Base-by-base conservation (phyloP, 768 basidiomycete species). In the Termitomyces sp. region DNA sequence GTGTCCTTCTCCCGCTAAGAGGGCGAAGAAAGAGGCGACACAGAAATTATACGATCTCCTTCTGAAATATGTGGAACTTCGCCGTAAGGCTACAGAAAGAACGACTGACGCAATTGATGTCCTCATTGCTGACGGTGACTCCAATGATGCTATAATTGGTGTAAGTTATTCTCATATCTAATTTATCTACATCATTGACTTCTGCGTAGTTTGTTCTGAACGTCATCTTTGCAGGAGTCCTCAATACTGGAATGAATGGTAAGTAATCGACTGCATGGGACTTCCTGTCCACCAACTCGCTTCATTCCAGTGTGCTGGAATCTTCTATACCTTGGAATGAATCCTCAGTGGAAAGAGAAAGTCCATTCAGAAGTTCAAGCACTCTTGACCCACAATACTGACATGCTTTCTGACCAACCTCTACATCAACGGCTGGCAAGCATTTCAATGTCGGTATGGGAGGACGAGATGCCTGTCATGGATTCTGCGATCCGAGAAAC, bases 401-500 rank as follows among this genome's bases (percentile, higher is more conserved):
- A 66, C 54, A 54, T 64, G 1, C 68, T 65, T 9, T 61, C 69
- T 6, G 34, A 56, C 12, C 50, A 51, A 12, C 66, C 73, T 4
- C 65, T 76, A 6, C 69, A 75, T 58, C 67, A 66, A 50, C 74
- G 70, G 2, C 71, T 79, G 15, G 61, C 74, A 1, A 27, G 65
- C 4, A 69, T 79, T 39, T 73, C 77, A 0, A 62, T 74, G 45
- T 46, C 61, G 3, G 74, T 69, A 16, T 79, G 76, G 77, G 77
- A 78, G 60, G 72, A 73, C 15, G 68, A 74, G 50, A 70, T 75
- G 64, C 76, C 76, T 3, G 62, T 64, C 11, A n/a, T 77, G 33
- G 76, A 78, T 15, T 58, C 70, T 15, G 65, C 73, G 24, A 70
- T 77, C 27, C 72, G 75, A n/a, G 76, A 79, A 60, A 78, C 76